Percentiles rank a stretch among this genome's conserved stretches.
phyloP scores from a whole-genome alignment of 495 filamentous ascomycete species.

The Xylaria curta region DNA sequence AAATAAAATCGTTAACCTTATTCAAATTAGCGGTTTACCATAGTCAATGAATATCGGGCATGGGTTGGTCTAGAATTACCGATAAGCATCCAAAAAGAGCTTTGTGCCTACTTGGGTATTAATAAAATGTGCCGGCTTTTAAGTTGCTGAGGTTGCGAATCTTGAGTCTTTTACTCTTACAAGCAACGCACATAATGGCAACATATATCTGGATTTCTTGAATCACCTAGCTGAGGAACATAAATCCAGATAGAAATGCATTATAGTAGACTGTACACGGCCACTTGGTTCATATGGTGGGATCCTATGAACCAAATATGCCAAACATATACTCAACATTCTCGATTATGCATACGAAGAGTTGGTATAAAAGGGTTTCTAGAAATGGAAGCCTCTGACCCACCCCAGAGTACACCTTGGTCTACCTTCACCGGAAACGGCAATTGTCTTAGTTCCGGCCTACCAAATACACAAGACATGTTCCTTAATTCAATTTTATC shows the following conservation, averaged over 20 bases:
- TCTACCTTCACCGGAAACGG: constrained; percentile 10
- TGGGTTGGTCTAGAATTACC: neutral
- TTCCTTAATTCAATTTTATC: neutral
- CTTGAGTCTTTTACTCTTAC: neutral
- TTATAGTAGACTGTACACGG: neutral
- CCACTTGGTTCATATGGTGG: neutral
- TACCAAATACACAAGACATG: neutral
- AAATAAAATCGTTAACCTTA: neutral
- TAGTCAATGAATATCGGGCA: neutral
- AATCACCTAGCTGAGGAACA: neutral
- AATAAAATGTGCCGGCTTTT: neutral
- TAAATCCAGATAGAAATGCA: neutral
- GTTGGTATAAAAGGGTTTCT: neutral
- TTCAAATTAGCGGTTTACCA: neutral
- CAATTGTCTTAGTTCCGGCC: neutral
- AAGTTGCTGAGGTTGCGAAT: neutral
- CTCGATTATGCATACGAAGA: neutral
- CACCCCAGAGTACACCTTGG: neutral
- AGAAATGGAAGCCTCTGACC: neutral
- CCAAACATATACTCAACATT: neutral
- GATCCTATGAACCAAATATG: neutral
- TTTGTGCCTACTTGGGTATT: neutral
- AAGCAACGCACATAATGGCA: neutral
- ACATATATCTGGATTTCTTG: neutral
- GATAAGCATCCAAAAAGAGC: neutral